Base-by-base conservation (phyloP, 2,329 filamentous ascomycete species). In the Microcyclospora tardicrescens region DNA sequence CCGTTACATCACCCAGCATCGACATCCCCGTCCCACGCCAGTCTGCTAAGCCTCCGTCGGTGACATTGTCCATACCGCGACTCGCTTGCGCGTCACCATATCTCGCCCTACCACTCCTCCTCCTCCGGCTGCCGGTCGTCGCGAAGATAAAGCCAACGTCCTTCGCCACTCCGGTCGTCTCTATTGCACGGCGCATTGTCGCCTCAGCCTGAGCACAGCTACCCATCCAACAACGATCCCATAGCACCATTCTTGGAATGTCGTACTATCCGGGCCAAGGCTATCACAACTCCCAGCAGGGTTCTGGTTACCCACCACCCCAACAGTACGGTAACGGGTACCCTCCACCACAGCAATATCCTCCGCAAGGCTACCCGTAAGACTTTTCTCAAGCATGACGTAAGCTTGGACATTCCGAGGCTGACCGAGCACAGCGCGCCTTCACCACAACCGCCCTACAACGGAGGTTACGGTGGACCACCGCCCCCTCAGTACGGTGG, bases 401-500 rank as follows among this genome's bases (percentile, higher is more conserved):
- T 24, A 24, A 24, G 19, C 19, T 24, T 24, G 19, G 8, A 8
- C 19, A 4, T 24, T 24, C 19, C 19, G 19, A 24, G 19, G 8
- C 19, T 24, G 19, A 24, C 19, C 19, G 19, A 24, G 4, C 19
- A 8, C 19, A 35, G 50, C n/a, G 40, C 50, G 28, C 57, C 61
- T 32, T 61, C 61, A 31, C 62, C 61, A 11, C 61, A 61, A 42
- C 63, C 61, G 40, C 52, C 53, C 3, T 61, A 51, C 46, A 56
- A 65, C 51, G 59, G 61, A 41, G 57, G 54, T 19, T 64, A 64
- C 43, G 58, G 57, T 37, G 54, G 53, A 5, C 62, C 63, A 27
- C 62, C 62, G 32, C 63, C 59, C 28, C 54, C 38, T 28, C 43
- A 51, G 24, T 53, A 54, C 36, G 51, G 45, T 24, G 47, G 52